Evolutionary conservation across 768 basidiomycete species (phyloP), one percentile per base, ranked within the genome.

Genomic region (Phanerodontia chrysosporium): DNA sequence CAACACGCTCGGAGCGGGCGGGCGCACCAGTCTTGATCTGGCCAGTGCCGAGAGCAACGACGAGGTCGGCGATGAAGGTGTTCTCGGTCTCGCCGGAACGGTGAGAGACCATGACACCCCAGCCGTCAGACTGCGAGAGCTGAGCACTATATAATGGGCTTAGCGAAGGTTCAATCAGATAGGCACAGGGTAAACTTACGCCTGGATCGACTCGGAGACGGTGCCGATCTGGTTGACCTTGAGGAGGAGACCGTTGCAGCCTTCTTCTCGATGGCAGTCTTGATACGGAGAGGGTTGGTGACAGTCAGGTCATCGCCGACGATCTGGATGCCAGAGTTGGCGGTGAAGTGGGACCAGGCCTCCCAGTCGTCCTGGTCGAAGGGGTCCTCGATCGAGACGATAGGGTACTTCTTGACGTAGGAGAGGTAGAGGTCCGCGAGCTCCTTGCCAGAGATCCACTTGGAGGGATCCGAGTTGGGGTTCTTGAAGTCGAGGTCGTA

Each of bases 311-410:
- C 97, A 68, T 98, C 96, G 68, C 92, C 92, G 63, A 95, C 93
- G 64, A 95, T 89, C 78, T 96, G 94, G 73, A 95, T 89, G 24
- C 82, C 81, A 68, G 86, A 82, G 62, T 83, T 75, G 67, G 78
- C 75, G 67, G 90, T 97, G 78, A 98, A 92, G 80, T 94, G 87
- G 36, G 85, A 78, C 97, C 97, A 99, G 44, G 95, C 93, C 72
- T 93, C 94, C 93, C 94, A 98, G 79, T 99, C 97, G 72, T 99
- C 97, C 80, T 99, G 95, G 76, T 98, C 96, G 78, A 99, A 99
- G 73, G 97, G 96, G 75, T 99, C 97, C 78, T 96, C 95, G 66
- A 95, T 83, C 30, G 93, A 95, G 58, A 92, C 84, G 65, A 98
- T 98, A 60, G 95, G 95, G 81, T 98, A 98, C 78, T 95, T 89